Conservation (phyloP, 805 yeast species). For the Saccharomycopsis sp. region DNA sequence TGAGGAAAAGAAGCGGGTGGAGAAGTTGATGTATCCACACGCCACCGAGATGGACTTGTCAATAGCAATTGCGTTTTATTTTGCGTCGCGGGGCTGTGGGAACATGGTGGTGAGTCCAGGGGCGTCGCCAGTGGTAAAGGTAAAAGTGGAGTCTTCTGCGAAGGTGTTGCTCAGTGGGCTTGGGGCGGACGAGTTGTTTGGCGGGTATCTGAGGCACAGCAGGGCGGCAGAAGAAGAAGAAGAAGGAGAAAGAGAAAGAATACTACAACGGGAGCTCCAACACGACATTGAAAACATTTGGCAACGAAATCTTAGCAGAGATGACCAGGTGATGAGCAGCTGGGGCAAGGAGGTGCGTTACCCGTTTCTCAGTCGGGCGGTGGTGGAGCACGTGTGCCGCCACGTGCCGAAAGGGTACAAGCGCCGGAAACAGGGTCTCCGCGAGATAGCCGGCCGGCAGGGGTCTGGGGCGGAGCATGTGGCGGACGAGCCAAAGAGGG, state of each 20-base stretch:
- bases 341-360: conserved; percentile 91
- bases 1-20: conserved; percentile 41
- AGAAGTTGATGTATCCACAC: conserved; percentile 68
- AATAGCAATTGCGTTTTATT: conserved; percentile 90
- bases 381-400: conserved; percentile 42
- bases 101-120: conserved; percentile 20
- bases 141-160: conserved; percentile 25
- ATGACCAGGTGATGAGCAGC: conserved; percentile 74
- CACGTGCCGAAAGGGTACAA: conserved; percentile 42
- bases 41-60: conserved; percentile 92
- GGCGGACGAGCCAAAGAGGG: conserved; percentile 73
- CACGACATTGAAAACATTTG: conserved; percentile 68
- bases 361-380: conserved; percentile 65
- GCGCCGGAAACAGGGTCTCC: conserved; percentile 15
- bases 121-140: conserved; percentile 18
- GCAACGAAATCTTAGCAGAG: conserved; percentile 78
- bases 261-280: conserved; percentile 50
- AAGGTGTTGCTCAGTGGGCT: conserved; percentile 81
- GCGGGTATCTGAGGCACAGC: conserved; percentile 87
- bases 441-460: background rate
- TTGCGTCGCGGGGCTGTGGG: conserved; percentile 64
- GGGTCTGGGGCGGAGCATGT: conserved; percentile 47
- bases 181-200: conserved; percentile 96
- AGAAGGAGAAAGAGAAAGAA: background rate
- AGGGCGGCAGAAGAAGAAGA: conserved; percentile 30